These are phyloP conservation scores for Leishmania braziliensis DNA, from an alignment of 208 protist genomes.

Conservation along the genomic window DNA sequence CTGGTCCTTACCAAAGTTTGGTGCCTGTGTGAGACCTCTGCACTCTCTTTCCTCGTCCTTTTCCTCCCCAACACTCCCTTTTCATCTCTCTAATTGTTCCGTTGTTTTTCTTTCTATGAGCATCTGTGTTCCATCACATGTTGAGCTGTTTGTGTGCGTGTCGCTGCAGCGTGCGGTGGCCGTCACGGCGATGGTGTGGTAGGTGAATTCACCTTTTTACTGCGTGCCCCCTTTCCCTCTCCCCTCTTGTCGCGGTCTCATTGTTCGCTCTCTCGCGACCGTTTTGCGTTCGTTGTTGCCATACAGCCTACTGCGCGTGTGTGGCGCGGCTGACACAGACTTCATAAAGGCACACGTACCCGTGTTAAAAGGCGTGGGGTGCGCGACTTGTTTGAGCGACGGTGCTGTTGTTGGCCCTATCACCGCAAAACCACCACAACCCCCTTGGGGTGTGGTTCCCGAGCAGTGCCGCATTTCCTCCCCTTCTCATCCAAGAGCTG, in stretches of 20 bases:
- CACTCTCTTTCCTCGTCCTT: not conserved
- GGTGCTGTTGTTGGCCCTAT: not conserved
- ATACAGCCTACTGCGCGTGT: not conserved
- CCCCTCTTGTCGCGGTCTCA: not conserved
- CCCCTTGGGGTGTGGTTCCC: not conserved
- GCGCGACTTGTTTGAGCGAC: not conserved
- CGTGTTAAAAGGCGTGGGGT: not conserved
- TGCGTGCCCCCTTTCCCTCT: not conserved
- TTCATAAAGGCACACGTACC: not conserved
- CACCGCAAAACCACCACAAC: not conserved
- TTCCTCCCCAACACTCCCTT: not conserved
- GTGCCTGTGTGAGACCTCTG: not conserved
- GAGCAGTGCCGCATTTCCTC: not conserved
- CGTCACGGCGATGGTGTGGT: not conserved
- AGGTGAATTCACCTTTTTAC: not conserved
- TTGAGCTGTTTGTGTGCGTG: slow-evolving; percentile 9
- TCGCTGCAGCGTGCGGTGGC: not conserved
- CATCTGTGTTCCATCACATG: slow-evolving; percentile 7
- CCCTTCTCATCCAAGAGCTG: not conserved
- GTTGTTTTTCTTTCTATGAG: not conserved
- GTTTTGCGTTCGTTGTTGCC: not conserved
- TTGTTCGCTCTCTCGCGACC: not conserved
- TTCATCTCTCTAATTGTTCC: not conserved
- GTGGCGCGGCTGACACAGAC: not conserved
- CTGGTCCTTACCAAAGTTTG: not conserved